A percentile compares a stretch with the other conserved stretches of the same genome.
phyloP scores from a whole-genome alignment of 2,329 filamentous ascomycete species.

The Colletotrichum somersetense region DNA sequence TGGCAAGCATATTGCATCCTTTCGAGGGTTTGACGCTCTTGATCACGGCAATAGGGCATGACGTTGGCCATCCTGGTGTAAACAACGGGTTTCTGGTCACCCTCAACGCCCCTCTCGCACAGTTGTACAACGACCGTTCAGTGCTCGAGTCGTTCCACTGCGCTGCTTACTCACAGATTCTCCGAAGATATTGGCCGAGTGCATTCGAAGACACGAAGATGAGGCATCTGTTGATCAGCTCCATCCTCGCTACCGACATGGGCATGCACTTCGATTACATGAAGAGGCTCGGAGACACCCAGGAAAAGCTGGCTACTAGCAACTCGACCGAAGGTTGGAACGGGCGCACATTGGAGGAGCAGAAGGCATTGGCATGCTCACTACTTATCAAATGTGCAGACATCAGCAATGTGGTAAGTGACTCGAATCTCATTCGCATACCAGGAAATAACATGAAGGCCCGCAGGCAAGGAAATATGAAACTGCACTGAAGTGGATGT shows the following conservation, averaged over 20 bases:
- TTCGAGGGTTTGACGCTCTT: slow-evolving; percentile 91
- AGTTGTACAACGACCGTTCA: slow-evolving; percentile 96
- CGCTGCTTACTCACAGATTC: slow-evolving; percentile 94
- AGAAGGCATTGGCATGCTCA: slow-evolving; percentile 86
- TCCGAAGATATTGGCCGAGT: slow-evolving; percentile 90
- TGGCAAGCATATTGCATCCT: slow-evolving; percentile 82
- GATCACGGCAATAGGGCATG: slow-evolving; percentile 96
- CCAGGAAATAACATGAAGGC: slow-evolving; percentile 42
- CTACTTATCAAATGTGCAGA: slow-evolving; percentile 97
- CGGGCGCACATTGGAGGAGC: slow-evolving; percentile 79
- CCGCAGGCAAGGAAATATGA: slow-evolving; percentile 84
- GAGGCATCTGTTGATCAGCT: slow-evolving; percentile 93
- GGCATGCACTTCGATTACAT: slow-evolving; percentile 97
- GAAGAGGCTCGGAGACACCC: slow-evolving; percentile 84
- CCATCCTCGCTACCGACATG: slow-evolving; percentile 98
- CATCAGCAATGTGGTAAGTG: slow-evolving; percentile 95
- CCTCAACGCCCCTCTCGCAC: slow-evolving; percentile 90
- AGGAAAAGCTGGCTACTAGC: slow-evolving; percentile 80
- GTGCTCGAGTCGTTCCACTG: slow-evolving; percentile 98
- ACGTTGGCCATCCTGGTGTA: slow-evolving; percentile 96
- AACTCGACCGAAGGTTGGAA: slow-evolving; percentile 80
- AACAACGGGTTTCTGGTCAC: slow-evolving; percentile 97
- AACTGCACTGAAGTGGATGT: slow-evolving; percentile 89
- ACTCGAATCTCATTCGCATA: not conserved
- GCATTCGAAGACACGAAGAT: slow-evolving; percentile 84